These are phyloP conservation scores for Trichoderma cornu-damae DNA, from an alignment of 2,329 filamentous ascomycete species.

Conservation along the genomic window DNA sequence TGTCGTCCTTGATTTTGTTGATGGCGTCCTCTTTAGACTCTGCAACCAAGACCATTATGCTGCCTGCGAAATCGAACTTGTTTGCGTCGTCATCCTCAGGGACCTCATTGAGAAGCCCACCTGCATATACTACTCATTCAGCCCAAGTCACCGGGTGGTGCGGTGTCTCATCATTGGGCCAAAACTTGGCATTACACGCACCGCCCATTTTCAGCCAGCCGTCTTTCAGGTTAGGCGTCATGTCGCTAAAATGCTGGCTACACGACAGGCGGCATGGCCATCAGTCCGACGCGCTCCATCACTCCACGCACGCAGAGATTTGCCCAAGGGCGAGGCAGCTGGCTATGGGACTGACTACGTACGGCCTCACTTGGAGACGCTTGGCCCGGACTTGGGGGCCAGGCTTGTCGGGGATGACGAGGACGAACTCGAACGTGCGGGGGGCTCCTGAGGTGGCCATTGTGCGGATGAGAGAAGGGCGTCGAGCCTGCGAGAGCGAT, in stretches of 20 bases:
- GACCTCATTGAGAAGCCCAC: conserved; percentile 61
- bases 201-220: conserved; percentile 62
- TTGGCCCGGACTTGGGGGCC: conserved; percentile 55
- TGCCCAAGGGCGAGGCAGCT: too few species aligned
- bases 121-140: conserved; percentile 34
- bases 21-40: conserved; percentile 64
- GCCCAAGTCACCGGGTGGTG: too few species aligned
- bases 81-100: conserved; percentile 55
- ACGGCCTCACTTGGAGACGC: conserved; percentile 57
- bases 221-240: conserved; percentile 48
- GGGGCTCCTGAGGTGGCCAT: conserved; percentile 29
- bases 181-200: conserved; percentile 33
- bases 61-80: conserved; percentile 67
- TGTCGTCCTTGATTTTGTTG: conserved; percentile 61
- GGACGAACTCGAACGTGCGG: conserved; percentile 59
- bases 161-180: too few species aligned
- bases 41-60: conserved; percentile 62
- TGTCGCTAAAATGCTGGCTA: conserved; percentile 49
- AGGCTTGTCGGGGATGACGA: conserved; percentile 63
- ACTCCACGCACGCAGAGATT: too few species aligned
- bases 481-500: conserved; percentile 7
- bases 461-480: conserved; percentile 21
- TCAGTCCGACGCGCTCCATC: too few species aligned
- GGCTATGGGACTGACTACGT: conserved; percentile 33
- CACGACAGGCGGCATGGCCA: background rate